Conservation (phyloP, 495 filamentous ascomycete species). For the Penicillium goetzii region DNA sequence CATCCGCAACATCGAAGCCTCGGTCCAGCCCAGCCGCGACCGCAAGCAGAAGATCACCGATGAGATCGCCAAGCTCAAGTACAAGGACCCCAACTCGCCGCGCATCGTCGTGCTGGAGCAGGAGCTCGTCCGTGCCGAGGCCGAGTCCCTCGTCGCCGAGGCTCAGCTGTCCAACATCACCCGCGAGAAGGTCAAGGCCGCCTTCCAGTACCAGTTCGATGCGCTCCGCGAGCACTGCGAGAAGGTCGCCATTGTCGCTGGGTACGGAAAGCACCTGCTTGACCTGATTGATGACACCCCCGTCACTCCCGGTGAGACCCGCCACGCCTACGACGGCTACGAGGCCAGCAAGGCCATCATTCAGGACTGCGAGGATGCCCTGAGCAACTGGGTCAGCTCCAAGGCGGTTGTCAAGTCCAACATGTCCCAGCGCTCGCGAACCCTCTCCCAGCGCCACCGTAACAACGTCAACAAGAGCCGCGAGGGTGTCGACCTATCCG, state of each 20-base stretch:
- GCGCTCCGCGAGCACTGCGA: slow-evolving; percentile 97
- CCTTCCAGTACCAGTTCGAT: slow-evolving; percentile 98
- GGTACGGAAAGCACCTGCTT: slow-evolving; percentile 94
- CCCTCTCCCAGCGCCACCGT: slow-evolving; percentile 80
- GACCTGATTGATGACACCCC: slow-evolving; percentile 95
- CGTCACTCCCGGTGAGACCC: slow-evolving; percentile 95
- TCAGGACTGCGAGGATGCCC: slow-evolving; percentile 96
- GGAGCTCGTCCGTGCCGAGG: slow-evolving; percentile 96
- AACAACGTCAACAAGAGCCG: slow-evolving; percentile 61
- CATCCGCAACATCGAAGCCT: slow-evolving; percentile 97
- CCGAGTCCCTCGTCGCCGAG: slow-evolving; percentile 96
- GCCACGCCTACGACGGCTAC: slow-evolving; percentile 95
- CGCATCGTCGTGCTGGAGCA: slow-evolving; percentile 98
- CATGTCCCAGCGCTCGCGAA: slow-evolving; percentile 82
- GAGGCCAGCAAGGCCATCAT: slow-evolving; percentile 99
- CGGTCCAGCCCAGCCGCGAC: slow-evolving; percentile 96
- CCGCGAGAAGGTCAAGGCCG: slow-evolving; percentile 97
- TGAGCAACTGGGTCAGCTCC: slow-evolving; percentile 93
- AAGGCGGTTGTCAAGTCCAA: slow-evolving; percentile 86
- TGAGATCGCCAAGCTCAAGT: slow-evolving; percentile 97
- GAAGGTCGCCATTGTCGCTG: slow-evolving; percentile 96
- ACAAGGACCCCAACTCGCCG: slow-evolving; percentile 98
- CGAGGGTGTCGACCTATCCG: slow-evolving; percentile 75
- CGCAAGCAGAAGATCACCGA: slow-evolving; percentile 99
- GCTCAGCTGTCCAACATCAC: slow-evolving; percentile 99